Evolutionary conservation across 768 basidiomycete genomes (phyloP).

Genomic region (Pulveroboletus ravenelii): DNA sequence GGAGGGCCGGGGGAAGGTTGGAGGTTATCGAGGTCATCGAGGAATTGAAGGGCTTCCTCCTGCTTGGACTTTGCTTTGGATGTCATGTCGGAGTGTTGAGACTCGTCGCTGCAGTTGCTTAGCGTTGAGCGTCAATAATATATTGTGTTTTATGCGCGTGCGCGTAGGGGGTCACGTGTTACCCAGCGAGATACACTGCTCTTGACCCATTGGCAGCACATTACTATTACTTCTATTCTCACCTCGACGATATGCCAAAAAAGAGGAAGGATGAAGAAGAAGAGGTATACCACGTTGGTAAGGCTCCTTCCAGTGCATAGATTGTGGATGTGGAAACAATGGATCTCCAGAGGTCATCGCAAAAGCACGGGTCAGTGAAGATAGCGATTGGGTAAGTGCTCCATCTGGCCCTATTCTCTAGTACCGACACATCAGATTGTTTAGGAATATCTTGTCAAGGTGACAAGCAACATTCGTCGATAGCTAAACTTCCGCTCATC

Average conservation of each 20-base stretch:
- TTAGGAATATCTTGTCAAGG: constrained; percentile 70
- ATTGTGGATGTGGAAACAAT: neutral
- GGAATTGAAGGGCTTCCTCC: constrained; percentile 86
- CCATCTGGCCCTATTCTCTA: neutral
- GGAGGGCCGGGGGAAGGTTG: constrained; percentile 37
- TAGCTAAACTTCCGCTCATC: neutral
- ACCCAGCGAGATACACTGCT: neutral
- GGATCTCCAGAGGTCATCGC: constrained; percentile 51
- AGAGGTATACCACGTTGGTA: constrained; percentile 48
- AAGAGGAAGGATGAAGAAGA: constrained; percentile 27
- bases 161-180: constrained; percentile 15
- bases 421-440: neutral
- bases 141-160: neutral
- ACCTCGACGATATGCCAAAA: constrained; percentile 15
- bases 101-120: neutral
- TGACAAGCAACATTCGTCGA: constrained; percentile 20
- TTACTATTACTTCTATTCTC: neutral
- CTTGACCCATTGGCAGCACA: neutral
- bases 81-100: constrained; percentile 25
- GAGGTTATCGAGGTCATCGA: constrained; percentile 90
- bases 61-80: constrained; percentile 68
- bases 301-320: constrained; percentile 8
- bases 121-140: neutral
- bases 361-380: constrained; percentile 48
- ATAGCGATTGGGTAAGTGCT: constrained; percentile 49